Percentiles rank a stretch among this genome's conserved stretches.
These are phyloP conservation scores for Metschnikowia orientalis DNA, from an alignment of 805 yeast species.

Conservation along the genomic window DNA sequence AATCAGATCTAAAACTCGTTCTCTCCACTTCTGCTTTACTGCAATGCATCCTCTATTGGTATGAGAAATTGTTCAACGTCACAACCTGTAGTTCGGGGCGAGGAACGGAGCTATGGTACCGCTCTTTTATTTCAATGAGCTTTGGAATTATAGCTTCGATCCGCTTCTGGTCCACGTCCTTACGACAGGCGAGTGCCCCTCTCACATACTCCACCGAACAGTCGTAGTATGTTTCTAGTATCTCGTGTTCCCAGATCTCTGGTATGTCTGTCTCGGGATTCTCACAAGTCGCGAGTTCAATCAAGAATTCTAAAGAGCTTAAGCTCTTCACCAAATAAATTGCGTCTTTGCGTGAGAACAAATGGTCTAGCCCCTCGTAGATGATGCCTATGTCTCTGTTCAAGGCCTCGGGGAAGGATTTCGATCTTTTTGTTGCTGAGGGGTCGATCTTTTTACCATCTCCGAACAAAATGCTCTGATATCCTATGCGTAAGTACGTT, in stretches of 20 bases:
- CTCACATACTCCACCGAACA: constrained; percentile 69
- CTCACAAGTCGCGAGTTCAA: constrained; percentile 38
- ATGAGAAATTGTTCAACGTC: constrained; percentile 33
- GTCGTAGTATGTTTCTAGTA: constrained; percentile 66
- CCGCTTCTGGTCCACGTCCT: constrained; percentile 35
- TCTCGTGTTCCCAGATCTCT: constrained; percentile 51
- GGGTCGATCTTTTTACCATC: constrained; percentile 42
- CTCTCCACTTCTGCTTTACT: constrained; percentile 2
- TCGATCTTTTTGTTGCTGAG: constrained; percentile 28
- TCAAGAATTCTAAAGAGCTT: constrained; percentile 38
- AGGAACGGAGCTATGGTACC: constrained; percentile 30
- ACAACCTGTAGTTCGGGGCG: constrained; percentile 30
- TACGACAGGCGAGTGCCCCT: constrained; percentile 53
- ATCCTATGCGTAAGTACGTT: constrained; percentile 37
- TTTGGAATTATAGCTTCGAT: constrained; percentile 26
- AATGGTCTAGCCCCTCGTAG: constrained; percentile 32
- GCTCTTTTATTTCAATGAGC: constrained; percentile 27
- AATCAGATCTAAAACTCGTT: background rate
- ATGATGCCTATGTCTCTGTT: constrained; percentile 37
- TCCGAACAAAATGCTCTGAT: constrained; percentile 38
- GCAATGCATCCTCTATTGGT: constrained; percentile 15
- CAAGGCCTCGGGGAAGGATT: constrained; percentile 36
- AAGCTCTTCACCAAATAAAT: constrained; percentile 36
- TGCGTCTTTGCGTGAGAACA: constrained; percentile 39
- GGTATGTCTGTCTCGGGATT: constrained; percentile 32